Percentiles rank a stretch among this genome's conserved stretches.
These are phyloP conservation scores for Phytophthora constricta DNA, from an alignment of 352 stramenopile species.

Conservation along the genomic window DNA sequence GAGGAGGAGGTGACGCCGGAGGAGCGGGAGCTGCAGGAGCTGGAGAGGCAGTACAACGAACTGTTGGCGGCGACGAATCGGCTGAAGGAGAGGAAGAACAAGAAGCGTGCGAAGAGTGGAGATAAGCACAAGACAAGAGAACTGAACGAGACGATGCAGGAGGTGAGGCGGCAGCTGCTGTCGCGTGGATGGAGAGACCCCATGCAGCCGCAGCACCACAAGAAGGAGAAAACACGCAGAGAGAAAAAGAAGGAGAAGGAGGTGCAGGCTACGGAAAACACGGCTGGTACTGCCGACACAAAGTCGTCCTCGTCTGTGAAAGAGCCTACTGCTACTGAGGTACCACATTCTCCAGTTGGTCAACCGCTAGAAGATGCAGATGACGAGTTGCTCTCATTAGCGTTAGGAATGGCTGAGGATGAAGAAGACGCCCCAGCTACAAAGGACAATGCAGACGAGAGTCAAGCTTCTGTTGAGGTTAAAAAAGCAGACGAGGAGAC, in stretches of 20 bases:
- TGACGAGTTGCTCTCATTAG: conserved; percentile 32
- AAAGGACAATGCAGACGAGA: neutral
- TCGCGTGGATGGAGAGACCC: conserved; percentile 57
- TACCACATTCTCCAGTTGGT: neutral
- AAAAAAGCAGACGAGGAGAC: neutral
- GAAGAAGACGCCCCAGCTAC: conserved; percentile 4
- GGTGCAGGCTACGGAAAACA: conserved; percentile 6
- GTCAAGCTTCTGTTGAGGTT: neutral
- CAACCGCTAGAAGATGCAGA: conserved; percentile 27
- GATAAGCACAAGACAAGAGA: conserved; percentile 43
- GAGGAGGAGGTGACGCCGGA: conserved; percentile 47
- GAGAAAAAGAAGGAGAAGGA: conserved; percentile 29
- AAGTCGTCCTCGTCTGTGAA: neutral
- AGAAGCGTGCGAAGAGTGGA: conserved; percentile 65
- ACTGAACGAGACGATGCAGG: conserved; percentile 47
- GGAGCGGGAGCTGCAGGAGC: conserved; percentile 46
- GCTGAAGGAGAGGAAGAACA: conserved; percentile 59
- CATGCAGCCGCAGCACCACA: conserved; percentile 35
- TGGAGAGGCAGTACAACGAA: conserved; percentile 57
- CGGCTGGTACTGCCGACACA: neutral
- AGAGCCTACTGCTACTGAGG: neutral
- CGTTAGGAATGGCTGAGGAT: conserved; percentile 22
- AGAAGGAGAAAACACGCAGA: conserved; percentile 41
- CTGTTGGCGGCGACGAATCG: conserved; percentile 45
- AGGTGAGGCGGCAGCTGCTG: conserved; percentile 47